Base-by-base conservation (phyloP, 306 rosid species). In the Citrullus mucosospermus region DNA sequence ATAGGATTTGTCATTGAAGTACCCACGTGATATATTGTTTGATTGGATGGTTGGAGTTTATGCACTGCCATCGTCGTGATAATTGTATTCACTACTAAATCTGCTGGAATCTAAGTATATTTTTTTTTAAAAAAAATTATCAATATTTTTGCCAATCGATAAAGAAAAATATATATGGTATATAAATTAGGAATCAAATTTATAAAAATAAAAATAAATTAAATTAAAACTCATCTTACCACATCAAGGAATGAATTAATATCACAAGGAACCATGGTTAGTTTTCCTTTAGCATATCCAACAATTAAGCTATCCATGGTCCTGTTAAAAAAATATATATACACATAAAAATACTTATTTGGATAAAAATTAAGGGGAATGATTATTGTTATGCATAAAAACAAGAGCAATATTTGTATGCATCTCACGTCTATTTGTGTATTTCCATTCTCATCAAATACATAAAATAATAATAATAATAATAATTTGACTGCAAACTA, bases 281-380 rank as follows among this genome's bases (percentile, higher is more conserved):
- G 32, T 83, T 85, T 92, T 86, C 94, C 98, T 86, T 90, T 87
- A 1, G 88, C 98, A 77, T 90, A 92, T 38, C 90, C 93, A 71
- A 92, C 88, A 17, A 81, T 89, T 54, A 92, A 14, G 77, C 93
- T 86, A 51, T 61, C 65, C 9, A 81, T 5, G 41, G 39, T 67
- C 54, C 28, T 56, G 28, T 41, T 8, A 39, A 61, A 77, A 14
- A 25, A 1, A 10, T 1, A 46, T 1, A 46, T 9, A 46, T 9
- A 46, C 22, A 44, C 46, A 55, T 1, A 13, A n/a, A 20, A n/a
- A 58, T 18, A n/a, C 3, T 6, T 20, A 36, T 36, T 36, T 36
- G 39, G 39, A 36, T 36, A 36, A 5, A 36, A 36, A 36, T 36
- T 36, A 3, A 36, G 6, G 39, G 39, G 4, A 36, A 34, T 34